Evolutionary conservation across 306 rosid species (phyloP), one percentile per base, ranked within the genome.

Genomic region (Lathyrus aphaca): DNA sequence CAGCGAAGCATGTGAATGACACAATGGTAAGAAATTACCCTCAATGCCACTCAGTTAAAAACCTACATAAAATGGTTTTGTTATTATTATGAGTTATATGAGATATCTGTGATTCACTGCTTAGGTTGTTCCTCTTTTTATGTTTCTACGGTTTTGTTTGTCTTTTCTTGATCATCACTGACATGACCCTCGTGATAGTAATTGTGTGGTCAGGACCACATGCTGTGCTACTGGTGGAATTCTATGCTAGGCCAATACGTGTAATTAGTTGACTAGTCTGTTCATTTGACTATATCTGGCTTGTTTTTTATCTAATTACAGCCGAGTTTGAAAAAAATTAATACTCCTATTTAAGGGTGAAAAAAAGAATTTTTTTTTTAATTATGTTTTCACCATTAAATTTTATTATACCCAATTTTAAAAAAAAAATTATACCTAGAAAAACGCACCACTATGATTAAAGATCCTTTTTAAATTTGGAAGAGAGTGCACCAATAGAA

Each of bases 181-280:
- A 82, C 87, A 71, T 75, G 82, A 75, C 80, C 62, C 84, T 75
- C 79, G 84, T 85, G 90, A 87, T 38, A 23, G 45, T 71, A 78
- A 78, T 79, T 69, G 51, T 76, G 77, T 56, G 70, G 51, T 4
- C 8, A 66, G 77, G 79, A 73, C 70, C 81, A 72, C 60, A 13
- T 15, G 38, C 38, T 32, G 16, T 69, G 3, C 4, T 72, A 39
- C 13, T 57, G 10, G 18, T 72, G 38, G 37, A 53, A 13, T 71
- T 42, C 53, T 3, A 30, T 3, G 51, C 17, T 12, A 8, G 14
- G 4, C 51, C 32, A 63, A 82, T 76, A 74, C 83, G 54, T 78
- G 0, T 0, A 1, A 5, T 77, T 1, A 0, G 29, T 6, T 0
- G 32, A 74, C 58, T 40, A 21, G 12, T 35, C 3, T 46, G 42